Base-by-base conservation (phyloP, 139 green algal genomes). In the Spirogloea muscicola region DNA sequence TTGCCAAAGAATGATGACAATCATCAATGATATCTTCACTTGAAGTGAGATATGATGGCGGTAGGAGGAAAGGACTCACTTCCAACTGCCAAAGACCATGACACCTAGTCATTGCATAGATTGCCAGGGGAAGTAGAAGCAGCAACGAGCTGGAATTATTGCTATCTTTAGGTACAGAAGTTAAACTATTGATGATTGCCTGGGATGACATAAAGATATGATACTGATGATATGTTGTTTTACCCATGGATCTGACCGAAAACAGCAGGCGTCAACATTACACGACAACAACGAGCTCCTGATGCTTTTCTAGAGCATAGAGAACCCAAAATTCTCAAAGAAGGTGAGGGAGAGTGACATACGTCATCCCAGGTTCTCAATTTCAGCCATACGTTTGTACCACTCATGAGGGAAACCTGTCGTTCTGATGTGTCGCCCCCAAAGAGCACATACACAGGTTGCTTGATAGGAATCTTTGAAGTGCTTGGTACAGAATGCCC, bases 381-480 rank as follows among this genome's bases (percentile, higher is more conserved):
- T 44, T 88, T 87, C 27, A 87, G 71, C 83, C 82, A 88, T 21
- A 85, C 77, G 37, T 87, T 87, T 10, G 77, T 85, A 5, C 83
- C 83, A 38, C 82, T 88, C 57, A 87, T 86, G 0, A 87, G 82
- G 1, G 82, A 88, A 68, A 87, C 83, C 79, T 86, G 84, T 1
- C 88, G 82, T 41, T 85, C 81, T 2, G 72, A 63, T 3, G 80
- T 82, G 46, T 86, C 79, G 6, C 89, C 89, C 5, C 89, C 89
- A 65, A 92, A 88, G 21, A 93, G 72, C 55, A 93, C 84, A 72
- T 80, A 92, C 58, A 93, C 87, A 27, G n/a, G n/a, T 41, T 79
- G 80, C 70, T 36, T 33, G 25, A 31, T n/a, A n/a, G n/a, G n/a
- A n/a, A n/a, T n/a, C n/a, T n/a, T n/a, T 55, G 46, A 21, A 55